Evolutionary conservation across 2,329 filamentous ascomycete species (phyloP).

Genomic region (Simplicillium sp.): DNA sequence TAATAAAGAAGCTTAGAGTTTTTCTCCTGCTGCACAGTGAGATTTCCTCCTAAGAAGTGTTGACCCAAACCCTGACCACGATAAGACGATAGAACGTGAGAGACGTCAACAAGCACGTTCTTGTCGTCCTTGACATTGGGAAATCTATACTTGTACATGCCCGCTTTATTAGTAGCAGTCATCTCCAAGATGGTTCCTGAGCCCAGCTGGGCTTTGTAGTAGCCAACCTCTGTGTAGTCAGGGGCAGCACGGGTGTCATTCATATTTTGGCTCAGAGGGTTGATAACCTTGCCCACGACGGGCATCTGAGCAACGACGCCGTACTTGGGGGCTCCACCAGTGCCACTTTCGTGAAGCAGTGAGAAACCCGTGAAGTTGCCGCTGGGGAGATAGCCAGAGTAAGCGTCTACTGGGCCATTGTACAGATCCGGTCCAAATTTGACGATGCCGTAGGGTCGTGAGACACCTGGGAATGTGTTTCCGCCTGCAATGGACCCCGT

Average conservation of each 20-base stretch:
- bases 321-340: conserved; percentile 61
- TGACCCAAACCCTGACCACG: conserved; percentile 52
- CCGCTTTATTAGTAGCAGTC: conserved; percentile 44
- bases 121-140: conserved; percentile 26
- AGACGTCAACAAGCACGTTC: conserved; percentile 53
- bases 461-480: conserved; percentile 41
- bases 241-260: conserved; percentile 42
- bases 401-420: conserved; percentile 34
- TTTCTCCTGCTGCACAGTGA: conserved; percentile 36
- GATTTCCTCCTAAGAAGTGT: conserved; percentile 49
- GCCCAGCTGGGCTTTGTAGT: conserved; percentile 46
- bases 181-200: conserved; percentile 49
- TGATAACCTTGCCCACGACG: conserved; percentile 34
- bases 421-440: conserved; percentile 41
- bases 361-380: conserved; percentile 51
- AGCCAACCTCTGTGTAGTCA: conserved; percentile 47
- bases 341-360: conserved; percentile 58
- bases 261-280: conserved; percentile 46
- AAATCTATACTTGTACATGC: conserved; percentile 53
- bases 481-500: conserved; percentile 35
- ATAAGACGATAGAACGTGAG: conserved; percentile 55
- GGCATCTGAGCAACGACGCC: conserved; percentile 55
- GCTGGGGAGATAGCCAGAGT: conserved; percentile 39
- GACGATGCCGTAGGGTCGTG: conserved; percentile 35
- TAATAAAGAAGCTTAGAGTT: conserved; percentile 30